Percentiles rank a stretch among this genome's conserved stretches.
Evolutionary conservation across 1,284 basidiomycete species (phyloP).

Genomic region (Calocybe gambosa): DNA sequence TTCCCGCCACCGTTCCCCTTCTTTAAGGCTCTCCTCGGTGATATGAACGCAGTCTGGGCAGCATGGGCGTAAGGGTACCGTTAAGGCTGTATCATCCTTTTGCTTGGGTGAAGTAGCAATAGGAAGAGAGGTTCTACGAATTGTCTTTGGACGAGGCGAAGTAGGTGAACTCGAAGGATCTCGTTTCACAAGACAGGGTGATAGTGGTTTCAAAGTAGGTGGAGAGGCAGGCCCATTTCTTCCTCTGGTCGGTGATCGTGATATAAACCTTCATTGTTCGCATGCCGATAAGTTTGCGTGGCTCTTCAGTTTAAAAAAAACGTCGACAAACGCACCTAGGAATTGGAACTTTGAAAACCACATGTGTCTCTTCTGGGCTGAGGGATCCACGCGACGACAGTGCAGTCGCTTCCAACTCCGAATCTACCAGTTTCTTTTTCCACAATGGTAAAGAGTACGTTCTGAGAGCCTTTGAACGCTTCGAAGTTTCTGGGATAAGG

Average conservation of each 20-base stretch:
- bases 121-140: conserved; percentile 23
- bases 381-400: conserved; percentile 17
- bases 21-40: conserved; percentile 40
- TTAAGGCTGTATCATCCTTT: conserved; percentile 22
- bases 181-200: conserved; percentile 42
- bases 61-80: conserved; percentile 54
- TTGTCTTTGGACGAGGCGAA: conserved; percentile 2
- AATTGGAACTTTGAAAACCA: conserved; percentile 52
- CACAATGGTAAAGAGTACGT: conserved; percentile 60
- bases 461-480: conserved; percentile 45
- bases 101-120: conserved; percentile 13
- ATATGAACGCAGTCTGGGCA: conserved; percentile 46
- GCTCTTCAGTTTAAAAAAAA: neutral
- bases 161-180: conserved; percentile 20
- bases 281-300: neutral
- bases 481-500: conserved; percentile 54
- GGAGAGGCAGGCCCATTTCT: conserved; percentile 25
- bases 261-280: conserved; percentile 10
- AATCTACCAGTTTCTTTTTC: conserved; percentile 34
- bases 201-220: conserved; percentile 26
- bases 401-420: conserved; percentile 23
- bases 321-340: conserved; percentile 38
- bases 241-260: conserved; percentile 29
- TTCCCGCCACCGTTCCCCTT: conserved; percentile 50
- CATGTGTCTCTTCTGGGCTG: conserved; percentile 34